These are phyloP conservation scores for Epichloe sp. DNA, from an alignment of 2,329 filamentous ascomycete genomes.

Conservation along the genomic window DNA sequence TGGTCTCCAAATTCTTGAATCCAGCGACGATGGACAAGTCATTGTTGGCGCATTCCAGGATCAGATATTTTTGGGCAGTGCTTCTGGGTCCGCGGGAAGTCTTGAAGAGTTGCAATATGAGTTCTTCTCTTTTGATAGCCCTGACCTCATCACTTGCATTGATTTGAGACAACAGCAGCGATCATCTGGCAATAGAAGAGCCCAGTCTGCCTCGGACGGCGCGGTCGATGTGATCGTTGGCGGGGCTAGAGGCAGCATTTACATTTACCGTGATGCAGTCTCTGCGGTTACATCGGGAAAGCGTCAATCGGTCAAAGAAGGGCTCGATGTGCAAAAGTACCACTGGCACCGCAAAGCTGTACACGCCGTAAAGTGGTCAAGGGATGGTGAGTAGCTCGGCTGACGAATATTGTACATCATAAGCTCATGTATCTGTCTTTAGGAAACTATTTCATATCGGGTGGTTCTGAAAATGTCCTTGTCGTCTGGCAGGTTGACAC, in stretches of 20 bases:
- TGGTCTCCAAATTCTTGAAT: constrained; percentile 30
- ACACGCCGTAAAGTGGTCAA: constrained; percentile 78
- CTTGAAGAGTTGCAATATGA: constrained; percentile 31
- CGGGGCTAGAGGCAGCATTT: constrained; percentile 61
- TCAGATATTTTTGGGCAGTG: constrained; percentile 22
- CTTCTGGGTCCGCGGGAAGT: constrained; percentile 10
- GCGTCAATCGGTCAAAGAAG: constrained; percentile 28
- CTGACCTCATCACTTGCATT: constrained; percentile 53
- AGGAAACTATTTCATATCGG: constrained; percentile 91
- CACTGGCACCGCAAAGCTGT: constrained; percentile 90
- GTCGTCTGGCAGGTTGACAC: constrained; percentile 92
- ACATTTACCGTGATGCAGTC: constrained; percentile 68
- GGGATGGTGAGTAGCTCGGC: constrained; percentile 50
- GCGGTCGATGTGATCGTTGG: constrained; percentile 68
- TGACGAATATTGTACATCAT: not conserved
- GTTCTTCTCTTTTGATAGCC: constrained; percentile 43
- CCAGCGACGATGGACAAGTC: constrained; percentile 40
- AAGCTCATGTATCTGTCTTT: constrained; percentile 16
- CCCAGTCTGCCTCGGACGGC: constrained; percentile 14
- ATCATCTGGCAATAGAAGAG: constrained; percentile 11
- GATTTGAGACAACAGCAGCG: constrained; percentile 40
- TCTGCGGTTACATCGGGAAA: constrained; percentile 36
- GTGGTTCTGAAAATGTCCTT: constrained; percentile 77
- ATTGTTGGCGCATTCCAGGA: constrained; percentile 32
- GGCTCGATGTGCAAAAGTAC: constrained; percentile 49